Base-by-base conservation (phyloP, 208 protist genomes). In the Leishmania braziliensis region DNA sequence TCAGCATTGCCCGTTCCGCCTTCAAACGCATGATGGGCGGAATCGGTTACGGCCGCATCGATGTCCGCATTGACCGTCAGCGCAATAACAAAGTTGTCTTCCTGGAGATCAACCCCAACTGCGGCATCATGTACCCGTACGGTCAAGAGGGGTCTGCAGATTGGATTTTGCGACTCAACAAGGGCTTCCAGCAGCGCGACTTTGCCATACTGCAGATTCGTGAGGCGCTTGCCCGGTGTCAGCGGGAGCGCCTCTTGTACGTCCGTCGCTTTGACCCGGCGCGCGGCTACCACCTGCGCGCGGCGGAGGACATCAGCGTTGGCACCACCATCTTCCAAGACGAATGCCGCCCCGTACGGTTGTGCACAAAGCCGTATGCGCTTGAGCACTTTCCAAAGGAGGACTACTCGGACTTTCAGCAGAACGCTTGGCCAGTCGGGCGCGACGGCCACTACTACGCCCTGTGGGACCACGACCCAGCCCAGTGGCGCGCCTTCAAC, bases 81-180 rank as follows among this genome's bases (percentile, higher is more conserved):
- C 65, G 80, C 26, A 82, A 82, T 48, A 80, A 91, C 50, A 81
- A 81, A 4, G 95, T 96, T 58, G 83, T 94, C 6, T 98, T 98
- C 83, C 89, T 98, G 14, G 93, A 98, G 74, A 97, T 98, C 79
- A 98, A 98, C 81, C 93, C 95, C 14, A 98, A 98, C 85, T 98
- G 95, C 78, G 95, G 95, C 60, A 93, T 98, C 70, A 96, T 97
- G 91, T 98, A 98, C 85, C 93, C 95, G 14, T 89, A 84, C 69
- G 93, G 91, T 5, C 89, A 96, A 81, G 93, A 97, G 79, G 92
- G 93, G 20, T 97, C 93, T 1, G 95, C 95, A 0, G 95, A 98
- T 83, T 98, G 92, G 93, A 96, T 98, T 63, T 78, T 98, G 51
- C 84, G 89, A 4, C 83, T 96, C 39, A 92, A 82, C 18, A 84